Evolutionary conservation across 768 basidiomycete species (phyloP).

Genomic region (Lenzites betulinus): DNA sequence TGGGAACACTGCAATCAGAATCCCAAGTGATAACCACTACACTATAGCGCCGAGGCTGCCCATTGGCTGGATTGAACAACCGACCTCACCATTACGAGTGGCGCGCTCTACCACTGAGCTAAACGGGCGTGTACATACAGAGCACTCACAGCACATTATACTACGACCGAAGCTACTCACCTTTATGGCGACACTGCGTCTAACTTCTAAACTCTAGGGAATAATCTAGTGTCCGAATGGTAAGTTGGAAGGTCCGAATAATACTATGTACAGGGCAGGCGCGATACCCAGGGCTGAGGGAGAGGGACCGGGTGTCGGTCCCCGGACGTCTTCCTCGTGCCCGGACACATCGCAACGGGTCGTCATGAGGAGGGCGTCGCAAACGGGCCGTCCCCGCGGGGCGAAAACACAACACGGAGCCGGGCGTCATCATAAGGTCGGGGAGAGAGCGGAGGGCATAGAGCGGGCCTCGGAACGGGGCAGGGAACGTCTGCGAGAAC

Average conservation of each 20-base stretch:
- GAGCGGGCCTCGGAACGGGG: slow-evolving; percentile 4
- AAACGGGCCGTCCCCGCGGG: not conserved
- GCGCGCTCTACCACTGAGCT: slow-evolving; percentile 20
- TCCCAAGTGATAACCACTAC: slow-evolving; percentile 24
- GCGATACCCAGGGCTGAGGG: not conserved
- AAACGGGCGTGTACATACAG: slow-evolving; percentile 9
- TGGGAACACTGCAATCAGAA: slow-evolving; percentile 18
- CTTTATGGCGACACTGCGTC: not conserved
- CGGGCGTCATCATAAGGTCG: not conserved
- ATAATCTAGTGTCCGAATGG: not conserved
- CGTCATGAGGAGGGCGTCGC: slow-evolving; percentile 2
- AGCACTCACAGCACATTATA: not conserved
- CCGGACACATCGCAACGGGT: not conserved
- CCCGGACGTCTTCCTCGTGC: not conserved
- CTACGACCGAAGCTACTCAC: not conserved
- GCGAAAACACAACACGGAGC: not conserved
- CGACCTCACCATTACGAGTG: slow-evolving; percentile 20
- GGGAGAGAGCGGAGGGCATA: slow-evolving; percentile 1
- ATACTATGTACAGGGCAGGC: slow-evolving; percentile 8
- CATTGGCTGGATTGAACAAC: slow-evolving; percentile 20
- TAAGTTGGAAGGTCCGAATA: not conserved
- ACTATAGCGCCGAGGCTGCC: slow-evolving; percentile 20
- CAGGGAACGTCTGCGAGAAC: not conserved
- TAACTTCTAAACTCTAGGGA: not conserved
- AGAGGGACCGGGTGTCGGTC: not conserved